Evolutionary conservation across 2,329 filamentous ascomycete genomes (phyloP), one percentile per base, ranked within the genome.

Genomic region (Fusarium globosum): DNA sequence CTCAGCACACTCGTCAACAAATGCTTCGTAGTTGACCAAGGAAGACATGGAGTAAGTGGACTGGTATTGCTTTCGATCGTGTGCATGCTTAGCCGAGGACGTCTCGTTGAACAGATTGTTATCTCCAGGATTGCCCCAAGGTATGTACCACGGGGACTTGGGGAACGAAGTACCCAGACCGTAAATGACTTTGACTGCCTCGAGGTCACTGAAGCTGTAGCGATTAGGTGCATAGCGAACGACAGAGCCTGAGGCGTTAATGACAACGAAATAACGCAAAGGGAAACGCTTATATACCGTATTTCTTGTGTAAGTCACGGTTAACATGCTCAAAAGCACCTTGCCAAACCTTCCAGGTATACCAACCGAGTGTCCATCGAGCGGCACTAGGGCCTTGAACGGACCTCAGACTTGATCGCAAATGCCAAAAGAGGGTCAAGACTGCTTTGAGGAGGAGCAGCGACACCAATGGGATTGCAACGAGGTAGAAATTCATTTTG

Each of bases 201-300:
- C 75, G 0, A 80, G 77, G 60, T 86, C 82, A 39, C 80, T 80
- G 67, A 88, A 79, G 41, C 83, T 86, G 61, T 86, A 88, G 13
- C 86, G 82, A 23, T 85, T 81, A 0, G 86, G 86, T 0, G 84
- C 85, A 61, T 87, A 82, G 0, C 86, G 84, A 1, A 88, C 81
- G n/a, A 88, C 77, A 35, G 30, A 23, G 0, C 30, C 30, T 52
- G 30, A 11, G 12, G 8, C 6, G 13, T 51, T 6, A 51, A 11
- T 7, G 9, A 11, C 48, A 7, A 23, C 15, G 14, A 1, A 23
- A 14, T 11, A 18, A 7, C 6, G 39, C 14, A 42, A 15, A 21
- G 9, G 39, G 15, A 5, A 15, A 2, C 21, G 9, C 8, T 42
- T 13, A n/a, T 13, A 42, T 42, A 52, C 48, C 48, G 4, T 52